Base-by-base conservation (phyloP, 129 eudicot species). In the Daucus carota region DNA sequence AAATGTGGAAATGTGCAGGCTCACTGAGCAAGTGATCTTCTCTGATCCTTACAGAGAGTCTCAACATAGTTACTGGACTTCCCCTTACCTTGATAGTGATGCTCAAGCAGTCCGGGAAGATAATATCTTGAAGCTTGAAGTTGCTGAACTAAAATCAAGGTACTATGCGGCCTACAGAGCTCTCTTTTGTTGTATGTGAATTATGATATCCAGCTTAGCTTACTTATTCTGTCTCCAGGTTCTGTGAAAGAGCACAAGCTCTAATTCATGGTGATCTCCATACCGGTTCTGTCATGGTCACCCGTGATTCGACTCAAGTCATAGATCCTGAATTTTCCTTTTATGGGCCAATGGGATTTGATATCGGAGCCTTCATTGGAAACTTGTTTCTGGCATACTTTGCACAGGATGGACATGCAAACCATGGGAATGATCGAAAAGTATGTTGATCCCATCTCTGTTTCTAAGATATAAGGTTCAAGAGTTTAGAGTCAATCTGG, bases 321-420 rank as follows among this genome's bases (percentile, higher is more conserved):
- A 93, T 93, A 45, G 98, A 93, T 84, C 98, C 98, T 72, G 97
- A 93, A 80, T 93, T 93, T 81, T 84, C 92, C 80, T 93, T 93
- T 77, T 93, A 93, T 59, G 97, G 90, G 73, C 98, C 97, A 16
- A 93, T 93, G 88, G 98, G 98, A 29, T 93, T 80, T 78, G 98
- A 93, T 71, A 73, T 93, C 78, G 98, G 98, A 83, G 97, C 98
- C 74, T 93, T 85, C 81, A 57, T 90, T 36, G 98, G 96, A 73
- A 93, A 93, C 83, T 48, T 93, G 76, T 84, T 93, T 79, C 82
- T 93, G 86, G 96, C 97, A 4, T 93, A 85, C 84, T 93, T 85
- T 48, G 54, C 98, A 32, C 98, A 93, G 86, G 91, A 90, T 84
- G 98, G 98, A 38, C 98, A 88, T 80, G 89, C 88, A 9, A 75